A percentile compares a stretch with the other conserved stretches of the same genome.
Conservation (phyloP, 2,329 filamentous ascomycete species). For the Epichloe sp. region DNA sequence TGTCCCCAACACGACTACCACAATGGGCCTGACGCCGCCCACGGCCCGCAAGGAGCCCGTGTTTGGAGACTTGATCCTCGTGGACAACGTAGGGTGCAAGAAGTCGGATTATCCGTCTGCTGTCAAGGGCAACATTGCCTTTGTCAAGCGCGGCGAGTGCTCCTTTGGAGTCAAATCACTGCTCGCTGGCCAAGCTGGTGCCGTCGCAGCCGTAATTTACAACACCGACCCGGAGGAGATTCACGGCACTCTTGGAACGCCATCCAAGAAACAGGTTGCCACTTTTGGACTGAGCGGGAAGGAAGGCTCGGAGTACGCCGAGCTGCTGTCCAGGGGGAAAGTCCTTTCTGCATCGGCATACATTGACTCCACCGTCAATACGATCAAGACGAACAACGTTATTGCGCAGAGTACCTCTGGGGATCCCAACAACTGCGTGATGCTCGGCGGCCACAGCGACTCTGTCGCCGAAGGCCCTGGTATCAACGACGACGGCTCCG, state of each 20-base stretch:
- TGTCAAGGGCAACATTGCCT: constrained; percentile 50
- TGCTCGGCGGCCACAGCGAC: constrained; percentile 53
- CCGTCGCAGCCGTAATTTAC: constrained; percentile 59
- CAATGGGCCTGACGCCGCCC: constrained; percentile 56
- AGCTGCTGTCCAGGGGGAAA: constrained; percentile 35
- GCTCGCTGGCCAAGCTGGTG: constrained; percentile 54
- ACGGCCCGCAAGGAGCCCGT: constrained; percentile 47
- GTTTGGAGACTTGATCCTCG: constrained; percentile 44
- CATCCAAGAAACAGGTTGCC: constrained; percentile 46
- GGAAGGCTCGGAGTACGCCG: constrained; percentile 43
- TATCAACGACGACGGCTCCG: constrained; percentile 69
- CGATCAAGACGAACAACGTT: constrained; percentile 44
- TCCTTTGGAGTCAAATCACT: constrained; percentile 59
- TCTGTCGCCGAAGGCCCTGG: constrained; percentile 51
- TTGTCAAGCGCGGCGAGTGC: constrained; percentile 59
- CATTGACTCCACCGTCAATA: constrained; percentile 43
- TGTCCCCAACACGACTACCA: constrained; percentile 34
- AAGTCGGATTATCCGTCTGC: constrained; percentile 47
- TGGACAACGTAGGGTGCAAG: constrained; percentile 50
- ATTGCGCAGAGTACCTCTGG: constrained; percentile 48
- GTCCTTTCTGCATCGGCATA: constrained; percentile 42
- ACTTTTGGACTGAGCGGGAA: constrained; percentile 52
- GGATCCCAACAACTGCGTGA: constrained; percentile 49
- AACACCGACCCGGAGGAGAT: constrained; percentile 54
- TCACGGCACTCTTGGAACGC: constrained; percentile 55